Conservation (phyloP, 2,329 filamentous ascomycete genomes). For the Myotisia sp. region DNA sequence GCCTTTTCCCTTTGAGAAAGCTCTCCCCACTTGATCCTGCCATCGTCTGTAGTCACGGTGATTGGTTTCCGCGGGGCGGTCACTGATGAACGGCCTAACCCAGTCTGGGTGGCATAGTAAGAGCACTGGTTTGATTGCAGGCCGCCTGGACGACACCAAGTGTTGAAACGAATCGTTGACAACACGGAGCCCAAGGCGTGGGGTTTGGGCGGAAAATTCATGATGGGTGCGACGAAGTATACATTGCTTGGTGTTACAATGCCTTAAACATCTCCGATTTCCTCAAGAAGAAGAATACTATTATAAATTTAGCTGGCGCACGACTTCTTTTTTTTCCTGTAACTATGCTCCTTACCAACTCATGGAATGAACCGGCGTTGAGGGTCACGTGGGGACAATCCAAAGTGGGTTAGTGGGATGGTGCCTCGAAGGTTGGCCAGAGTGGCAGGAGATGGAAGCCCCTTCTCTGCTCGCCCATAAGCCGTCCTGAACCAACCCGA, state of each 20-base stretch:
- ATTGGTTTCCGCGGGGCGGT: slow-evolving; percentile 49
- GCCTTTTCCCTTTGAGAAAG: slow-evolving; percentile 65
- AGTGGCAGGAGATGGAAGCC: slow-evolving; percentile 1
- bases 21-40: slow-evolving; percentile 64
- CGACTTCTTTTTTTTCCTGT: too few species aligned
- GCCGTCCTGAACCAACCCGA: not conserved
- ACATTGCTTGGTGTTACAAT: too few species aligned
- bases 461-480: not conserved
- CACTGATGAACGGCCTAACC: slow-evolving; percentile 20
- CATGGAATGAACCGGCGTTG: too few species aligned
- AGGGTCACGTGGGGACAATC: too few species aligned
- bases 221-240: too few species aligned
- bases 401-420: too few species aligned
- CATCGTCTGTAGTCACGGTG: slow-evolving; percentile 76
- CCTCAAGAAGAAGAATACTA: too few species aligned
- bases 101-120: slow-evolving; percentile 47
- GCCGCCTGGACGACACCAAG: not conserved
- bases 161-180: too few species aligned
- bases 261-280: too few species aligned
- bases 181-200: not conserved
- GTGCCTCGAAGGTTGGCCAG: slow-evolving; percentile 3
- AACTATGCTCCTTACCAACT: too few species aligned
- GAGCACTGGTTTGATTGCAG: slow-evolving; percentile 28
- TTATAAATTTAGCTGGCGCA: too few species aligned
- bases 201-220: not conserved